A percentile compares a stretch with the other conserved stretches of the same genome.
Evolutionary conservation across 2,329 filamentous ascomycete species (phyloP).

Genomic region (Diaporthe citriasiana): DNA sequence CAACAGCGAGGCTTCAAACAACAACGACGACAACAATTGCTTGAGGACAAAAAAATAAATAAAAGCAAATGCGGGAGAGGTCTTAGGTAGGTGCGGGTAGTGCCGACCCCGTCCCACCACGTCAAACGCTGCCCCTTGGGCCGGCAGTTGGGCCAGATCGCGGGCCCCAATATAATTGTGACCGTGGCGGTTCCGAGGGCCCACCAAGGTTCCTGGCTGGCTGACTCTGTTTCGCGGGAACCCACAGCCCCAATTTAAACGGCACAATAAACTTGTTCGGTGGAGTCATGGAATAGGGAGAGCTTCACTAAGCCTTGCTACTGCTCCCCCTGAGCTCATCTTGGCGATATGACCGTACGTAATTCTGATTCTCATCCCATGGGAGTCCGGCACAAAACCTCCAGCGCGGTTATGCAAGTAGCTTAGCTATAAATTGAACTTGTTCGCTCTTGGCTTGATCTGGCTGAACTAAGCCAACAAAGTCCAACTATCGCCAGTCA

Average conservation of each 20-base stretch:
- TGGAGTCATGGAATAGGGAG: constrained; percentile 26
- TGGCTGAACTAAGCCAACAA: background rate
- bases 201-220: constrained; percentile 21
- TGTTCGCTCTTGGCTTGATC: background rate
- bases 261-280: constrained; percentile 30
- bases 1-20: background rate
- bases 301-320: constrained; percentile 1
- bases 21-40: background rate
- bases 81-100: constrained; percentile 28
- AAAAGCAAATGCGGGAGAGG: background rate
- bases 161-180: constrained; percentile 18
- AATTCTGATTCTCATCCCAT: background rate
- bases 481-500: background rate
- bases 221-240: constrained; percentile 25
- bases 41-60: background rate
- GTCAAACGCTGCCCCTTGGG: background rate
- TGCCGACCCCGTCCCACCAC: constrained; percentile 22
- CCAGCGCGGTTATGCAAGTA: background rate
- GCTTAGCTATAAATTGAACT: background rate
- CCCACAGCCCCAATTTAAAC: constrained; percentile 38
- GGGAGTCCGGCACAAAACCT: background rate
- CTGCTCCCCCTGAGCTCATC: constrained; percentile 16
- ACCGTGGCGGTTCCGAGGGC: constrained; percentile 22
- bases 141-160: constrained; percentile 31
- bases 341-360: constrained; percentile 33